Conservation (phyloP, 257 asterid species). For the Verbascum thapsus region DNA sequence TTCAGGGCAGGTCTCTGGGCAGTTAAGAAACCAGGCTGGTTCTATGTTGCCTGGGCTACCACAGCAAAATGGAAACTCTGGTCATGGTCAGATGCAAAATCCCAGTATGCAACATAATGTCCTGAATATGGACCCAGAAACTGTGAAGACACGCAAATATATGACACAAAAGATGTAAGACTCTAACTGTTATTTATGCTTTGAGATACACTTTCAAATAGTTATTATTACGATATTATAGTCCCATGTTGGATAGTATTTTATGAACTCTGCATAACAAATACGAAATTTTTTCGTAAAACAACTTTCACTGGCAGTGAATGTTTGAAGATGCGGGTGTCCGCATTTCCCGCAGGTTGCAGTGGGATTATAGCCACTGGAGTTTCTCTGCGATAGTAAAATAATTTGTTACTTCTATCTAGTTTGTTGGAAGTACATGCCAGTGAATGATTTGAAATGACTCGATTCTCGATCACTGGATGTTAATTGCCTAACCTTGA, state of each 20-base stretch:
- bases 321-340: slow-evolving; percentile 9
- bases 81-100: slow-evolving; percentile 70
- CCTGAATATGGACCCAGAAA: slow-evolving; percentile 54
- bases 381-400: slow-evolving; percentile 3
- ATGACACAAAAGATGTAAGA: slow-evolving; percentile 72
- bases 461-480: neutral
- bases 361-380: slow-evolving; percentile 1
- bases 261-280: neutral
- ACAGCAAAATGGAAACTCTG: slow-evolving; percentile 68
- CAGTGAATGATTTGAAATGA: slow-evolving; percentile 22
- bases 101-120: slow-evolving; percentile 48
- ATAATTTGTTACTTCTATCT: slow-evolving; percentile 1
- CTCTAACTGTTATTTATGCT: slow-evolving; percentile 20
- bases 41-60: slow-evolving; percentile 49
- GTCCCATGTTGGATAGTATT: neutral
- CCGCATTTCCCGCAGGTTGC: neutral
- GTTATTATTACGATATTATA: slow-evolving; percentile 5
- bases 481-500: neutral
- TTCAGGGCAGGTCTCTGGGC: slow-evolving; percentile 69
- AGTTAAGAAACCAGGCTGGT: slow-evolving; percentile 63
- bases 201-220: slow-evolving; percentile 1
- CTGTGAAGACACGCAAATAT: slow-evolving; percentile 46
- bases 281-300: neutral
- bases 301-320: slow-evolving; percentile 6
- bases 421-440: slow-evolving; percentile 4